Conservation (phyloP, 768 basidiomycete genomes). For the Kwoniella sp. region DNA sequence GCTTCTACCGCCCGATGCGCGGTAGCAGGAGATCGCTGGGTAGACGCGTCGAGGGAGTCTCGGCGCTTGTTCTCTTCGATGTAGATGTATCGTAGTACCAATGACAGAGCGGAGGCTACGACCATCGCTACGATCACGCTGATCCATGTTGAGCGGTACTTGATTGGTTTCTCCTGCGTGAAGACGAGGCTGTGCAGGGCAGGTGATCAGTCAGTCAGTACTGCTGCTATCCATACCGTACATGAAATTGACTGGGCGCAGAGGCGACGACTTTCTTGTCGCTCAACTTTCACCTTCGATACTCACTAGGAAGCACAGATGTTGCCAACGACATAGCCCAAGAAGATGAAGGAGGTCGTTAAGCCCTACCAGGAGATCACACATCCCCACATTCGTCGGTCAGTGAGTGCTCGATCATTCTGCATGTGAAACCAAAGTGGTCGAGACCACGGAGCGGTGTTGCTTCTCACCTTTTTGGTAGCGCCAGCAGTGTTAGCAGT, state of each 20-base stretch:
- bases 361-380: constrained; percentile 14
- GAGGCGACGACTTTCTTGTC: too few relatives aligned
- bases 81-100: constrained; percentile 38
- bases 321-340: constrained; percentile 49
- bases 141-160: constrained; percentile 57
- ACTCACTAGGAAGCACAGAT: constrained; percentile 28
- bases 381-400: neutral
- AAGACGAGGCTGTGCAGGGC: constrained; percentile 33
- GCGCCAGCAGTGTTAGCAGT: constrained; percentile 54
- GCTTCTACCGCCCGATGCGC: constrained; percentile 10
- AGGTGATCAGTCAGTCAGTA: too few relatives aligned
- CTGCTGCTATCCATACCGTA: too few relatives aligned
- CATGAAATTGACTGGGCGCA: too few relatives aligned
- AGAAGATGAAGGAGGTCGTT: constrained; percentile 47
- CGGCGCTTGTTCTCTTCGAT: constrained; percentile 42
- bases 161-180: constrained; percentile 42
- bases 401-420: too few relatives aligned
- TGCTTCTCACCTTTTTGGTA: constrained; percentile 51
- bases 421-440: too few relatives aligned
- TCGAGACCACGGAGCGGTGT: neutral
- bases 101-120: constrained; percentile 29
- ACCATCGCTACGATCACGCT: constrained; percentile 53
- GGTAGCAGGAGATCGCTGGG: neutral
- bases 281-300: too few relatives aligned
- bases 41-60: constrained; percentile 17